These are phyloP conservation scores for Hypocrella siamensis DNA, from an alignment of 2,329 filamentous ascomycete genomes.

Conservation along the genomic window DNA sequence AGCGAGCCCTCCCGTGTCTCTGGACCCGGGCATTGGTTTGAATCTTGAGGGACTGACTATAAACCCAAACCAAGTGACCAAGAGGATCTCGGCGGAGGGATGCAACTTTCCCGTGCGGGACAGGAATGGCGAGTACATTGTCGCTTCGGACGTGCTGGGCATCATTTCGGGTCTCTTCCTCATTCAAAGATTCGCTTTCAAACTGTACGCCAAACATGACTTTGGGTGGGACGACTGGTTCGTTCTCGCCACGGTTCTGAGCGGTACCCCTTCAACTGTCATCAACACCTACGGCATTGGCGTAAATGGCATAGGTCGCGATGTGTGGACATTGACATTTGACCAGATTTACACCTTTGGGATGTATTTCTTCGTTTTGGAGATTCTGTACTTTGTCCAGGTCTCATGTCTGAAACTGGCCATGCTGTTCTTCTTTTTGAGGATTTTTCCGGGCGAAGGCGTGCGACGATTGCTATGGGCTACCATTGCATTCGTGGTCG, in stretches of 20 bases:
- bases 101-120: conserved; percentile 5
- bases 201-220: conserved; percentile 11
- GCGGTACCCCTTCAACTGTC: conserved; percentile 8
- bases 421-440: conserved; percentile 23
- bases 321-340: conserved; percentile 11
- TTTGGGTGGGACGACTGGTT: conserved; percentile 14
- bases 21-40: neutral
- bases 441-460: conserved; percentile 17
- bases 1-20: neutral
- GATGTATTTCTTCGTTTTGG: conserved; percentile 13
- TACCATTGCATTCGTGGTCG: conserved; percentile 13
- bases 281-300: conserved; percentile 8
- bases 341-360: conserved; percentile 8
- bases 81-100: conserved; percentile 4
- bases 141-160: conserved; percentile 6
- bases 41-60: neutral
- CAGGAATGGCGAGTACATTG: conserved; percentile 4
- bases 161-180: conserved; percentile 17
- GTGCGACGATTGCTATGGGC: conserved; percentile 16
- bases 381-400: conserved; percentile 16
- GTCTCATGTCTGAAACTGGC: conserved; percentile 19
- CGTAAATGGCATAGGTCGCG: conserved; percentile 12
- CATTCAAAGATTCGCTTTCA: conserved; percentile 15
- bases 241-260: conserved; percentile 8
- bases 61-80: neutral